Evolutionary conservation across 345 rosid species (phyloP), one percentile per base, ranked within the genome.

Genomic region (Eucalyptus dawsonii): DNA sequence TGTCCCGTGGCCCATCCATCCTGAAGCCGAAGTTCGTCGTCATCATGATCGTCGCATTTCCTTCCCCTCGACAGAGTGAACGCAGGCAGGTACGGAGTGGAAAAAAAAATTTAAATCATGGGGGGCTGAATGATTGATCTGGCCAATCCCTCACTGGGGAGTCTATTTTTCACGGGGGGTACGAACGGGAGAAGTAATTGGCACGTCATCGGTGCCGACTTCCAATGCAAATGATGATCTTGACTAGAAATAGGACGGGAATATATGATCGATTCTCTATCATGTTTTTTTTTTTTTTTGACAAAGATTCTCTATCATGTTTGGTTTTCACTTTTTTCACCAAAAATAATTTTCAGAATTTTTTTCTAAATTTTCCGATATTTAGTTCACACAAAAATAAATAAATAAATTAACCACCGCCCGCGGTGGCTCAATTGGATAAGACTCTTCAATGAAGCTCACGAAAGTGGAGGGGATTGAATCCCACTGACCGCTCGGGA

Each of bases 1-100:
- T 76, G 83, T 76, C 83, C 24, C 83, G 47, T 76, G 83, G 83
- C 83, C 47, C 83, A 76, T 76, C 69, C 69, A 60, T 60, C 69
- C 34, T 60, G 34, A 13, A 6, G 34, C 34, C 15, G n/a, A 60
- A 1, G 34, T 6, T 12, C 16, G 14, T 12, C 34, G 1, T 29
- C 34, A 60, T 27, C 69, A 24, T 24, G 29, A 53, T 53, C 62
- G 6, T 56, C 24, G 1, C 62, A 56, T 56, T 56, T 56, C 62
- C 62, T 24, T 56, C 62, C 62, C 29, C 1, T n/a, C 11, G 6
- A 5, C n/a, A 22, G 24, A 34, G 44, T 4, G 80, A 34, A 69
- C 24, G 11, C 40, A 11, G 80, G 11, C 25, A 17, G 14, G 42
- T 17, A n/a, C 80, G 80, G 42, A 31, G 80, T 3, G 80, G 37